Conservation (phyloP, 177 flowering plant genomes). For the Telopea speciosissima region DNA sequence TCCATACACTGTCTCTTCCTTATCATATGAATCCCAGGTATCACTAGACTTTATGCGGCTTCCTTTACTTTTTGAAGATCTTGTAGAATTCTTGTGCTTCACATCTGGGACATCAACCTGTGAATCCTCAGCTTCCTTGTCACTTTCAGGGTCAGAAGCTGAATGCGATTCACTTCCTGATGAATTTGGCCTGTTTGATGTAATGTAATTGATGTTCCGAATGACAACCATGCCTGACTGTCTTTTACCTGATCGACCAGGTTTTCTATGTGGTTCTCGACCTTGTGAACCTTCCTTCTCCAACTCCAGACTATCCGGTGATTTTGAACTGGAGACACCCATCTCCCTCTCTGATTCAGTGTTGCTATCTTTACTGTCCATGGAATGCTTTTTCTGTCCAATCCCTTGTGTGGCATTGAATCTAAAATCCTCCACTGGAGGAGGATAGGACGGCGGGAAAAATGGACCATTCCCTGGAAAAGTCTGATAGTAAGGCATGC, state of each 20-base stretch:
- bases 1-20: constrained; percentile 22
- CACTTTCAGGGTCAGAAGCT: constrained; percentile 43
- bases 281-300: constrained; percentile 36
- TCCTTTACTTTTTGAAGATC: constrained; percentile 37
- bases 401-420: constrained; percentile 32
- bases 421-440: constrained; percentile 50
- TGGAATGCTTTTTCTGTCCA: constrained; percentile 46
- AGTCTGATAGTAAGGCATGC: constrained; percentile 75
- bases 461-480: constrained; percentile 48
- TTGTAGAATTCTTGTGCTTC: constrained; percentile 25
- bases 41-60: constrained; percentile 21
- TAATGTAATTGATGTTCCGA: constrained; percentile 81
- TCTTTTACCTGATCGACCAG: constrained; percentile 51
- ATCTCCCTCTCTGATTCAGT: constrained; percentile 47
- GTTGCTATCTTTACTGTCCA: constrained; percentile 47
- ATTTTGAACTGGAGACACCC: constrained; percentile 32
- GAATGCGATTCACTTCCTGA: constrained; percentile 53
- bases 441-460: constrained; percentile 42
- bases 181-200: constrained; percentile 46
- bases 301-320: constrained; percentile 31
- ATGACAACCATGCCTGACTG: constrained; percentile 65
- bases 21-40: constrained; percentile 18
- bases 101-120: constrained; percentile 15
- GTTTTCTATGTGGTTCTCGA: constrained; percentile 34
- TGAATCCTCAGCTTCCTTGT: constrained; percentile 23